Evolutionary conservation across 2,329 filamentous ascomycete species (phyloP).

Genomic region (Lojkania enalia): DNA sequence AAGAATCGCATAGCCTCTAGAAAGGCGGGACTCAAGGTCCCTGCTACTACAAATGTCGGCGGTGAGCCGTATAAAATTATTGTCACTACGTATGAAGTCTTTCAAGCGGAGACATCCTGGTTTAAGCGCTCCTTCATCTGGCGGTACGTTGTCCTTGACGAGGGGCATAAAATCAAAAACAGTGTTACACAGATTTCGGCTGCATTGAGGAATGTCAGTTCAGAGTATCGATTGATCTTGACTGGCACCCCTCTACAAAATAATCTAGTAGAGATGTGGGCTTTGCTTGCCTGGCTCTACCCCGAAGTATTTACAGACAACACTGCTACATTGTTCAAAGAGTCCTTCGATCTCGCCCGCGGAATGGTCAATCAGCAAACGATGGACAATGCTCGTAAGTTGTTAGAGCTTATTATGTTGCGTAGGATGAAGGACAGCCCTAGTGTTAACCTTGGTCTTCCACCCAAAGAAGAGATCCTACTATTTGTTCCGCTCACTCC

Average conservation of each 20-base stretch:
- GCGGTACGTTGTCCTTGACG: slow-evolving; percentile 99
- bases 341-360: slow-evolving; percentile 60
- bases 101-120: slow-evolving; percentile 93
- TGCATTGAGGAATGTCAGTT: slow-evolving; percentile 48
- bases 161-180: slow-evolving; percentile 99
- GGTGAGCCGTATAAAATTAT: slow-evolving; percentile 58
- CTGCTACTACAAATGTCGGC: slow-evolving; percentile 28
- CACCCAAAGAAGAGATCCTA: slow-evolving; percentile 60
- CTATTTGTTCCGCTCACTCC: slow-evolving; percentile 62
- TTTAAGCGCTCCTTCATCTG: slow-evolving; percentile 94
- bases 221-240: slow-evolving; percentile 55
- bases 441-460: slow-evolving; percentile 58
- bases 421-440: slow-evolving; percentile 61
- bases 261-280: slow-evolving; percentile 61
- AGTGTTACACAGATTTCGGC: slow-evolving; percentile 49
- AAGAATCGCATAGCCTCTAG: slow-evolving; percentile 89
- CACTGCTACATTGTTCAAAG: slow-evolving; percentile 56
- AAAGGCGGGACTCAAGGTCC: slow-evolving; percentile 60
- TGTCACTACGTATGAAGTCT: slow-evolving; percentile 96
- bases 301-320: slow-evolving; percentile 60
- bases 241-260: slow-evolving; percentile 64
- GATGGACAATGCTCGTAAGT: slow-evolving; percentile 55
- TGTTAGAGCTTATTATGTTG: slow-evolving; percentile 63
- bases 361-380: slow-evolving; percentile 59
- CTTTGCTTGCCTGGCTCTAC: slow-evolving; percentile 60